phyloP scores from a whole-genome alignment of 148 eudicot genomes.

The Chenopodium album region DNA sequence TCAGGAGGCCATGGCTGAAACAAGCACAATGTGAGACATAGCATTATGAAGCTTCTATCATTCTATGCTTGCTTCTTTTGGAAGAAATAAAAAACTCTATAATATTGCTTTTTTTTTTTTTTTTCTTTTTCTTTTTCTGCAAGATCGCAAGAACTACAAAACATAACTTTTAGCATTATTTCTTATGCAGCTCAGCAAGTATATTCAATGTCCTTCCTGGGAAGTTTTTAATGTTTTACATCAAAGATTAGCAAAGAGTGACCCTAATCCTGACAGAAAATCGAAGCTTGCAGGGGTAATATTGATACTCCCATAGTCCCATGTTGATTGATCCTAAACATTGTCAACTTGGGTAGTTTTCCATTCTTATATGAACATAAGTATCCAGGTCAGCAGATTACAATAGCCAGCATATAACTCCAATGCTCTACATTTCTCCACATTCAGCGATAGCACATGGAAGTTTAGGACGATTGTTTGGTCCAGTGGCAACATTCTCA shows the following conservation, averaged over 20 bases:
- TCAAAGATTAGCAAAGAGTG: conserved; percentile 2
- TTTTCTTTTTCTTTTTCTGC: neutral
- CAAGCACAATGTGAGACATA: neutral
- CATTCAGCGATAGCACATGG: conserved; percentile 84
- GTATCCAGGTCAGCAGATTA: neutral
- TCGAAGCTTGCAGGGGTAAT: neutral
- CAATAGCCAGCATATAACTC: neutral
- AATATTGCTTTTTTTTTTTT: neutral
- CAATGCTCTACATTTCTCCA: conserved; percentile 66
- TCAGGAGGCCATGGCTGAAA: neutral
- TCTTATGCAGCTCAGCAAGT: neutral
- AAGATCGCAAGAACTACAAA: neutral
- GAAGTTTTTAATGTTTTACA: neutral
- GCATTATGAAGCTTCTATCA: neutral
- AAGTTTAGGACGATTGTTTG: conserved; percentile 80
- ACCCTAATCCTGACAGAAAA: neutral
- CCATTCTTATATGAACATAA: neutral
- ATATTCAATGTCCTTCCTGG: neutral
- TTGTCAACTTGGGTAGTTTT: neutral
- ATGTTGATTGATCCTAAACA: neutral
- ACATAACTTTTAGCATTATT: neutral
- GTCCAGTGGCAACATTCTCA: conserved; percentile 88
- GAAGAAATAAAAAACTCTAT: neutral
- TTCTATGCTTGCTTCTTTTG: neutral
- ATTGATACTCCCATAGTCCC: neutral